Base-by-base conservation (phyloP, 495 filamentous ascomycete species). In the Neurospora sp. region DNA sequence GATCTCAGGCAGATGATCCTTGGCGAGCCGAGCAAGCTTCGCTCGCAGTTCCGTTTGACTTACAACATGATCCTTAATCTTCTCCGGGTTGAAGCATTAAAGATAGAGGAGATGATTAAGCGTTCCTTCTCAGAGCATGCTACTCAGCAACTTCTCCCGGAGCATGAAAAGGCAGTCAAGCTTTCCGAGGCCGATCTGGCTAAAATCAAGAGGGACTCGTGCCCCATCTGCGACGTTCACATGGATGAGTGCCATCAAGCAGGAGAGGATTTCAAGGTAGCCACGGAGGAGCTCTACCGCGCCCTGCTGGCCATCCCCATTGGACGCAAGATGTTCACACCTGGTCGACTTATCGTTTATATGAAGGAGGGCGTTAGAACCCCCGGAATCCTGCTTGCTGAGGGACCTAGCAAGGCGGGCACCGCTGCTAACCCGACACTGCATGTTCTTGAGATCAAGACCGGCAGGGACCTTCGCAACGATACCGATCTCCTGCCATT, bases 91-190 rank as follows among this genome's bases (percentile, higher is more conserved):
- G 96, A 99, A 83, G 96, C 96, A 8, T 83, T 99, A 72, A 98
- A 97, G 83, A 98, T 99, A 76, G 96, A 99, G 82, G 96, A 99
- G 82, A 99, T 99, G 96, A 99, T 99, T 84, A 99, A 99, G 86
- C 90, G 96, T 75, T 97, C 93, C 80, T 99, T 99, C 87, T 97
- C 94, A 73, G 96, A 99, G 82, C 96, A 99, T 83, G 94, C 94
- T n/a, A 98, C 96, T 0, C 96, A 98, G 78, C 95, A 96, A 74
- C 84, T 98, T 40, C 85, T 98, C 12, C 96, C 96, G 1, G 93
- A 97, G 81, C 95, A 98, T 75, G 95, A 98, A 83, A 95, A 95
- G 79, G 90, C 93, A 76, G 92, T 98, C 62, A 93, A 95, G 78
- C 77, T 97, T n/a, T 96, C 94, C 0, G 93, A 98, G 79, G 93